Evolutionary conservation across 768 basidiomycete genomes (phyloP), one percentile per base, ranked within the genome.

Genomic region (Trametes gibbosa): DNA sequence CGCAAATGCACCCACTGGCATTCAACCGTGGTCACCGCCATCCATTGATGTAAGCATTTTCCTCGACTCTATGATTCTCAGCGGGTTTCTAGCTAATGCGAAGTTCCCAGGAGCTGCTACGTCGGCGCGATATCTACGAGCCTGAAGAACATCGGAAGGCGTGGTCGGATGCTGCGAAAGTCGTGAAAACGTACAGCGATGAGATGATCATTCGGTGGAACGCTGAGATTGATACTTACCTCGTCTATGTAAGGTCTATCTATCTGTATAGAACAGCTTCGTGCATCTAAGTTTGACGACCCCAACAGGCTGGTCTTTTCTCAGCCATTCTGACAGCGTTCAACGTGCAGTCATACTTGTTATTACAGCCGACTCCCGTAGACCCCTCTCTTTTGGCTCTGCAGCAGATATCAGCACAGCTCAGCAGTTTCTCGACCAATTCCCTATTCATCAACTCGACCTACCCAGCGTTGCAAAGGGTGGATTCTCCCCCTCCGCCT

Each of bases 251-350:
- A 17, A 12, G 50, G 21, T 23, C 16, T 17, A 24, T 7, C 19
- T 13, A 14, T 2, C 2, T n/a, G n/a, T n/a, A n/a, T n/a, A n/a
- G n/a, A n/a, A n/a, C n/a, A n/a, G n/a, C n/a, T n/a, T n/a, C n/a
- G n/a, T n/a, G n/a, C n/a, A n/a, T n/a, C n/a, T n/a, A n/a, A n/a
- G n/a, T n/a, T n/a, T n/a, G n/a, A n/a, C n/a, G n/a, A n/a, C n/a
- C n/a, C 17, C 5, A 37, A 42, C 12, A 55, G 53, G 53, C 53
- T 21, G 53, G 53, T 35, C 53, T 55, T 19, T 54, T 54, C 32
- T 54, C 53, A 17, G 53, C 53, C 14, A 25, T 54, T 14, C 19
- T 54, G 7, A 54, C 43, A 8, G 53, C 53, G 2, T 43, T 53
- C 42, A 29, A 19, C 23, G 25, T n/a, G n/a, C n/a, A n/a, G n/a